Evolutionary conservation across 2,329 filamentous ascomycete species (phyloP), one percentile per base, ranked within the genome.

Genomic region (Beauveria sp.): DNA sequence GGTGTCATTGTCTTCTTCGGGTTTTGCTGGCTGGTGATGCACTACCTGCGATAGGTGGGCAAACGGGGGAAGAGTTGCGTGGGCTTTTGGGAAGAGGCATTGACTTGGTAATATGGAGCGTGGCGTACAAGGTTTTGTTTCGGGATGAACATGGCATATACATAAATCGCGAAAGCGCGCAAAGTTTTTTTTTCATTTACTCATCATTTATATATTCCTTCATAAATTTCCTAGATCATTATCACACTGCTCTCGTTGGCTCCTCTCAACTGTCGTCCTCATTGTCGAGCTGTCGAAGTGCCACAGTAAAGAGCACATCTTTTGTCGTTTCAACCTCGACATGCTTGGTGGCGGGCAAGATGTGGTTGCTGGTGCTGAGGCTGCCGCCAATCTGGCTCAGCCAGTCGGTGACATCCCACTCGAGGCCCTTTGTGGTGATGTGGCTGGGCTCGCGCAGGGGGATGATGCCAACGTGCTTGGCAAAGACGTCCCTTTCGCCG

Each of bases 351-450:
- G 77, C 77, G 0, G 81, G 81, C 63, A 81, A 66, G 28, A 92
- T 83, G 68, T 91, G 88, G 73, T 94, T 94, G 73, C 90, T 94
- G 61, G 90, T 93, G 71, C 89, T 92, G 62, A 93, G 70, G 66
- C 82, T 80, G 0, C 85, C 87, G 8, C 89, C 89, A 70, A 94
- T 89, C 68, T 83, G 79, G 1, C 89, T 96, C 65, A 82, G 76
- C 92, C 93, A 96, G 63, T 91, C 79, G 62, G 80, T 71, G 1
- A 99, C 90, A 74, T 99, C 92, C 94, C 94, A 99, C 71, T 96
- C 87, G 22, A 97, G 77, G 0, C 94, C 94, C 16, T 79, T 76
- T 0, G 91, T 96, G 8, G 85, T 88, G 67, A 99, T 91, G n/a
- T 81, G 73, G 52, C 90, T 88, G 3, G 87, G 84, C n/a, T 87